phyloP scores from a whole-genome alignment of 208 protist species.

The Phytomonas sp. region DNA sequence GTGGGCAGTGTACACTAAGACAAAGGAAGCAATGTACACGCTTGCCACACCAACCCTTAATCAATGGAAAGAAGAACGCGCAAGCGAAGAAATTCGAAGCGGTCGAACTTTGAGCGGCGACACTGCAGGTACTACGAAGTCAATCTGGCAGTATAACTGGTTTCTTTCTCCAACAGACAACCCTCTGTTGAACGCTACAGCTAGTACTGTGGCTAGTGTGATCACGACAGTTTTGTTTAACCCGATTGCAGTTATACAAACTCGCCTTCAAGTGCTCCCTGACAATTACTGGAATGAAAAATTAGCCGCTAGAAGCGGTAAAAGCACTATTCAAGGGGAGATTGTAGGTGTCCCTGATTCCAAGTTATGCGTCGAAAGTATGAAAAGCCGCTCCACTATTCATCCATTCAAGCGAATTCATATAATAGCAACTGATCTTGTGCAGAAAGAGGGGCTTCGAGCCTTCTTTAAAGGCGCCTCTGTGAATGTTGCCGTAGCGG shows the following conservation, averaged over 20 bases:
- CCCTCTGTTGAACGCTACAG: conserved; percentile 56
- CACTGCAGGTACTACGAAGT: background rate
- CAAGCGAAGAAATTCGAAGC: conserved; percentile 3
- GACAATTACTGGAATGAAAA: conserved; percentile 16
- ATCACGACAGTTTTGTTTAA: conserved; percentile 70
- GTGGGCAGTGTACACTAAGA: conserved; percentile 76
- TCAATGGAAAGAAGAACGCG: conserved; percentile 32
- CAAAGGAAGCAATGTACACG: conserved; percentile 64
- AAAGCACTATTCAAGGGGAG: background rate
- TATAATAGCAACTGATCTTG: conserved; percentile 38
- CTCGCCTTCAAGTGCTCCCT: conserved; percentile 61
- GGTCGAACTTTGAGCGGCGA: background rate
- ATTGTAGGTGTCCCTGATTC: background rate
- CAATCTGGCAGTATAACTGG: conserved; percentile 54
- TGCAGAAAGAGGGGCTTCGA: conserved; percentile 44
- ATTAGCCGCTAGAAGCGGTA: background rate
- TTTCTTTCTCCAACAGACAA: conserved; percentile 79
- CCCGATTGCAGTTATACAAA: conserved; percentile 75
- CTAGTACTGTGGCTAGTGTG: conserved; percentile 54
- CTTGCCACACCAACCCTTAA: conserved; percentile 34
- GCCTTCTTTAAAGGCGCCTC: conserved; percentile 76
- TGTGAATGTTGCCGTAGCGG: conserved; percentile 59
- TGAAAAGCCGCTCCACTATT: background rate
- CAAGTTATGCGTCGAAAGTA: background rate
- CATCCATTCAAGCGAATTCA: conserved; percentile 20